Base-by-base conservation (phyloP, 2,329 filamentous ascomycete genomes). In the Neofusicoccum kwambonambiense region DNA sequence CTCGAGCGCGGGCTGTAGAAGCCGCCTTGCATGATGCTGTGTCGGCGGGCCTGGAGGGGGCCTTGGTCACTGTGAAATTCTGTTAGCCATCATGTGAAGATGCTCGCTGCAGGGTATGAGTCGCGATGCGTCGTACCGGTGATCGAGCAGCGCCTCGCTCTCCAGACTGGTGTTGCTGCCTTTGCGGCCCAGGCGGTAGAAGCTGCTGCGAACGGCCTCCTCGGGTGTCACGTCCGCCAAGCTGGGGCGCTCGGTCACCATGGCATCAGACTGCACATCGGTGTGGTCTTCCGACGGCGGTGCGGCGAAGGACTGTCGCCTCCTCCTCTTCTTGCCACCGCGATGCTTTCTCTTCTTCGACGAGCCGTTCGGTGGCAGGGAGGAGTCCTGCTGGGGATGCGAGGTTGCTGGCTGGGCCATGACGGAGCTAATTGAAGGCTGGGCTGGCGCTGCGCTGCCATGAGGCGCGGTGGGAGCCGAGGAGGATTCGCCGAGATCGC, bases 111-210 rank as follows among this genome's bases (percentile, higher is more conserved):
- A 44, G 27, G 15, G 6, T 2, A 8, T 45, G 41, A 45, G 27
- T 58, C 41, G 39, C 41, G 54, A 45, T 60, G 56, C 31, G 2
- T 60, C 56, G 8, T 79, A 90, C 88, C 92, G 87, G 77, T 98
- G 94, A 77, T 98, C 94, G 17, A 98, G 81, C 69, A 98, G 80
- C 7, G 87, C 89, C 74, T 96, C 90, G 76, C 93, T 97, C 70
- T 97, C 94, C 68, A 98, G 81, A 76, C 94, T 98, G 0, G 91
- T 93, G 71, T 85, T 89, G 79, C 94, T 98, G 68, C 89, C 74
- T 74, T 90, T 92, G 52, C 73, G 77, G n/a, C 73, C 72, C 60
- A 86, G 72, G 45, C 82, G 80, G 73, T 88, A 88, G 73, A 87
- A 86, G 66, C 81, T 80, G 62, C 77, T 76, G 67, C 78, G 78